Evolutionary conservation across 495 filamentous ascomycete species (phyloP).

Genomic region (Parathielavia hyrcaniae): DNA sequence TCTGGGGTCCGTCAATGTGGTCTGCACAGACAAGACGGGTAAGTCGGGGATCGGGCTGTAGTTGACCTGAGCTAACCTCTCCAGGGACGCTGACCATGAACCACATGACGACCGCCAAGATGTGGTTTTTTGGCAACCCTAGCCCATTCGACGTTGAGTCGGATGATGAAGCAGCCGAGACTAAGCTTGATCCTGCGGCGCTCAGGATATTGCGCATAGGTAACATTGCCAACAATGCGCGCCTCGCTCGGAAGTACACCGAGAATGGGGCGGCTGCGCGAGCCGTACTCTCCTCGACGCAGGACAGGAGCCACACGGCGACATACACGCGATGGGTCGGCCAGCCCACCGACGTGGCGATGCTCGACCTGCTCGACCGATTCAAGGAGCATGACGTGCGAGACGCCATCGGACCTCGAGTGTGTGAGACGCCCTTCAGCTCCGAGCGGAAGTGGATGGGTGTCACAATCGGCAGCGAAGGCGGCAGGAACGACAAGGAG

Average conservation of each 20-base stretch:
- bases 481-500: conserved; percentile 51
- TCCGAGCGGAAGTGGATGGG: conserved; percentile 99
- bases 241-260: conserved; percentile 54
- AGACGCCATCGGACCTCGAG: conserved; percentile 69
- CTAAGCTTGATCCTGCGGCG: conserved; percentile 62
- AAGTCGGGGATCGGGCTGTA: conserved; percentile 6
- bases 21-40: conserved; percentile 97
- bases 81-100: conserved; percentile 87
- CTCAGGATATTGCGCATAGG: conserved; percentile 78
- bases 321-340: conserved; percentile 87
- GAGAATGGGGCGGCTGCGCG: conserved; percentile 63
- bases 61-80: not conserved
- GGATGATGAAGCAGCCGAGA: conserved; percentile 54
- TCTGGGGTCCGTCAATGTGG: conserved; percentile 94
- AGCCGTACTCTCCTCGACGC: conserved; percentile 70
- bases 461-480: conserved; percentile 65
- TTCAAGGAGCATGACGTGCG: conserved; percentile 88
- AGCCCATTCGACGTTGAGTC: conserved; percentile 68
- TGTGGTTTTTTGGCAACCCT: conserved; percentile 81
- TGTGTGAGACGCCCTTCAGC: conserved; percentile 85
- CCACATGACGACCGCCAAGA: conserved; percentile 95
- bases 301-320: conserved; percentile 51
- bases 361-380: conserved; percentile 83
- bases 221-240: conserved; percentile 93
- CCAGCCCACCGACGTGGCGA: conserved; percentile 93